phyloP scores from a whole-genome alignment of 2,329 filamentous ascomycete genomes.

The Remersonia thermophila region DNA sequence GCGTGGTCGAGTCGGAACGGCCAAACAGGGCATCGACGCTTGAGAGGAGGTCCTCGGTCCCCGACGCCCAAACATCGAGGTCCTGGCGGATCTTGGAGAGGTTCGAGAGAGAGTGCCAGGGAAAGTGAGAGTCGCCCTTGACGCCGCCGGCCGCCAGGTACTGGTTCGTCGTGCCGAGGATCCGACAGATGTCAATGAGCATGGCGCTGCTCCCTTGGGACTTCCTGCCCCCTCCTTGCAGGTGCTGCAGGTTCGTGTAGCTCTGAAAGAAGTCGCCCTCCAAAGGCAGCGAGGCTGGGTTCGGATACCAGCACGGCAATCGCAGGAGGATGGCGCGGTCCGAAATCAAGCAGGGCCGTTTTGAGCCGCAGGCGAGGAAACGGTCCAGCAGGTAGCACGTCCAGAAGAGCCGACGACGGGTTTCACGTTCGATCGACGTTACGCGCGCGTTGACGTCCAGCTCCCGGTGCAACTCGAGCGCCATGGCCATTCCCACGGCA shows the following conservation, averaged over 20 bases:
- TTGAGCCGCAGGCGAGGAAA: constrained; percentile 72
- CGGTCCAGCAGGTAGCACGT: constrained; percentile 77
- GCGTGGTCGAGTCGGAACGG: constrained; percentile 62
- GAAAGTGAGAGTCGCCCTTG: constrained; percentile 81
- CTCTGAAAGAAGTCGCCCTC: constrained; percentile 75
- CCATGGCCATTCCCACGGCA: constrained; percentile 71
- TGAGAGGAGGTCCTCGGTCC: constrained; percentile 66
- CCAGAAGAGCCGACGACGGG: constrained; percentile 74
- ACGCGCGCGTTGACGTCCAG: constrained; percentile 50
- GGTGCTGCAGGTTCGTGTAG: constrained; percentile 63
- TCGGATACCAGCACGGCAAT: constrained; percentile 61
- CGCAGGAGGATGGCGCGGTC: constrained; percentile 66
- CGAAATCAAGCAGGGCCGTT: constrained; percentile 64
- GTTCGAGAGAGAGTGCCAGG: constrained; percentile 78
- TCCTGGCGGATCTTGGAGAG: constrained; percentile 78
- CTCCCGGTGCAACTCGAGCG: constrained; percentile 70
- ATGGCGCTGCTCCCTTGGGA: constrained; percentile 66
- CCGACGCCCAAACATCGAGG: constrained; percentile 73
- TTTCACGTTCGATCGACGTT: constrained; percentile 59
- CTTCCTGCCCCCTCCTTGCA: constrained; percentile 55
- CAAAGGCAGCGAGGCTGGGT: constrained; percentile 45
- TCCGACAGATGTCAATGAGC: constrained; percentile 73
- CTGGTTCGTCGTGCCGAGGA: constrained; percentile 70
- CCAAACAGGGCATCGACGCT: constrained; percentile 65
- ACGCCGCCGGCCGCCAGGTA: constrained; percentile 78